Evolutionary conservation across 2,329 filamentous ascomycete species (phyloP), one percentile per base, ranked within the genome.

Genomic region (Colletotrichum sp.): DNA sequence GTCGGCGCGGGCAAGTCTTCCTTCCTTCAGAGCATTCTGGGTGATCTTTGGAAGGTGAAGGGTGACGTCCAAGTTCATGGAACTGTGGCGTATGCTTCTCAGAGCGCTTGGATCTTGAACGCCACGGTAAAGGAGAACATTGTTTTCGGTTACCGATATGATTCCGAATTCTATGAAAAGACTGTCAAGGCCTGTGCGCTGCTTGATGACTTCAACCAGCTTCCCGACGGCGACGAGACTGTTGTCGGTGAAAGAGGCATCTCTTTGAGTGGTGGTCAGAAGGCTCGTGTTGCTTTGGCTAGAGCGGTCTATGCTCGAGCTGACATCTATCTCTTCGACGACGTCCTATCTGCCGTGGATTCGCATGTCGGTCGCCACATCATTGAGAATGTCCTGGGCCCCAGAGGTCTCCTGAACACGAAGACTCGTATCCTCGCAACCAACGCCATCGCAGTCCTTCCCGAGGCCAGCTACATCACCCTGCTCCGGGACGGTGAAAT

Each of bases 1-100:
- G 98, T 99, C n/a, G 97, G 97, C 34, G 89, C 95, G 59, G 98
- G 97, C 76, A 99, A 99, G 84, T 98, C 97, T 0, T 99, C 96
- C 7, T 91, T 99, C 78, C 88, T 99, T 8, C 95, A 98, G 83
- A 92, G 94, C 71, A 91, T 99, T 72, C 91, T 99, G 6, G 97
- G 97, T 76, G 96, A 99, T 84, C 85, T 99, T 6, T 98, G 94
- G 93, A 99, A 98, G 84, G 89, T 94, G 66, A 92, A 95, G 76
- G 97, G 97, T 64, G 90, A 95, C 77, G 96, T 98, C 6, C 89
- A 94, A 71, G 90, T 99, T 12, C 93, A 95, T 79, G 98, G 97
- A 63, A 92, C 90, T 32, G 91, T 95, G 55, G 97, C 97, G 2
- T 99, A 99, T 83, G 97, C 98, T 74, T 95, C 96, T 18, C 98